phyloP scores from a whole-genome alignment of 192 early-diverging fungal species.

The Backusella westeae region DNA sequence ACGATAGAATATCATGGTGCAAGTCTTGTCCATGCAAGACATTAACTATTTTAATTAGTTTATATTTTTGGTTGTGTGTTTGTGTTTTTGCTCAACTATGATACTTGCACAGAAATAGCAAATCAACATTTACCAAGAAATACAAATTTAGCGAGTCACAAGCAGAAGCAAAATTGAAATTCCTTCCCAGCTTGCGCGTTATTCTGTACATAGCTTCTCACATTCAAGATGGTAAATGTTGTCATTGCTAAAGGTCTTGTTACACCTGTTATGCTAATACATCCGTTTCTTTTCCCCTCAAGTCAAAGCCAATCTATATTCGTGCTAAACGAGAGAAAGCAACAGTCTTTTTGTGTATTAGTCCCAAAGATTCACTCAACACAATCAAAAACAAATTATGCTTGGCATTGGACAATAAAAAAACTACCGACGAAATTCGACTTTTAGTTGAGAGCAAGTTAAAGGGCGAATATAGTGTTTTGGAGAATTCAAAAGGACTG shows the following conservation, averaged over 20 bases:
- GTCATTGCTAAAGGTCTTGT: background rate
- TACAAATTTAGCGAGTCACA: background rate
- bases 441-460: background rate
- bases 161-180: background rate
- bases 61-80: too few relatives aligned
- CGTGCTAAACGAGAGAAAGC: constrained; percentile 4
- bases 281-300: background rate
- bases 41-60: too few relatives aligned
- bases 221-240: background rate
- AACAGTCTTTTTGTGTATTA: constrained; percentile 1
- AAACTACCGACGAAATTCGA: constrained; percentile 4
- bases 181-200: background rate
- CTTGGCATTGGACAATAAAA: background rate
- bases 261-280: background rate
- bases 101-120: too few relatives aligned
- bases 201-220: background rate
- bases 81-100: too few relatives aligned
- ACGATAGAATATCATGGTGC: background rate
- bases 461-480: background rate
- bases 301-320: constrained; percentile 12
- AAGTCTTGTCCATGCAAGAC: too few relatives aligned
- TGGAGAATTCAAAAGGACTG: background rate
- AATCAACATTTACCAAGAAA: too few relatives aligned
- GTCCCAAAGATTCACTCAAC: background rate
- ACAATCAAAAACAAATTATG: constrained; percentile 12